A percentile compares a stretch with the other conserved stretches of the same genome.
Evolutionary conservation across 2,329 filamentous ascomycete species (phyloP).

Genomic region (Rasamsonia emersonii): DNA sequence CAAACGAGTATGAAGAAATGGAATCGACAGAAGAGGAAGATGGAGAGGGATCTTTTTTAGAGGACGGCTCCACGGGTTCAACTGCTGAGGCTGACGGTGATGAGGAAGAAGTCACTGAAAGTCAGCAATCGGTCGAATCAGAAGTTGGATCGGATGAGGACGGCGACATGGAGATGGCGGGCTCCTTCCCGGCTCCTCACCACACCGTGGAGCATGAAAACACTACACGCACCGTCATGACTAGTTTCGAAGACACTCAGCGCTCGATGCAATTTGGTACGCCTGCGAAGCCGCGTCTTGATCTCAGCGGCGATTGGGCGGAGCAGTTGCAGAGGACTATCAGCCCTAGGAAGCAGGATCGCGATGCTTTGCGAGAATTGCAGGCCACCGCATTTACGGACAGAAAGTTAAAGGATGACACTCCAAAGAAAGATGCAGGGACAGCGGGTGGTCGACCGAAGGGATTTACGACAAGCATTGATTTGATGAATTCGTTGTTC

Average conservation of each 20-base stretch:
- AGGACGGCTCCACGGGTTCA: constrained; percentile 79
- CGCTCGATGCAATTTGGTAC: constrained; percentile 32
- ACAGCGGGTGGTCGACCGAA: constrained; percentile 34
- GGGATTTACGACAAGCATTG: constrained; percentile 80
- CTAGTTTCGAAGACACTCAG: constrained; percentile 41
- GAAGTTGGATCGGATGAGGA: constrained; percentile 55
- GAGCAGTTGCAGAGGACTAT: constrained; percentile 90
- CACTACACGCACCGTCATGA: constrained; percentile 38
- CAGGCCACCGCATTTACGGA: constrained; percentile 51
- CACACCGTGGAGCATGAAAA: constrained; percentile 66
- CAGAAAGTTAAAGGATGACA: constrained; percentile 30
- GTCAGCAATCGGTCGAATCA: constrained; percentile 53
- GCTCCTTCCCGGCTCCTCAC: constrained; percentile 65
- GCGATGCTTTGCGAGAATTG: constrained; percentile 59
- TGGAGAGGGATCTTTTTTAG: constrained; percentile 76
- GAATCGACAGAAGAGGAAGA: constrained; percentile 20
- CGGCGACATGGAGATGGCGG: constrained; percentile 74
- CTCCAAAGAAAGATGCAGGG: constrained; percentile 17
- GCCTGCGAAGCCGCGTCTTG: constrained; percentile 45
- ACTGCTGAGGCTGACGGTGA: constrained; percentile 57
- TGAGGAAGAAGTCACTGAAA: constrained; percentile 46
- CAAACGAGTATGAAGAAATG: constrained; percentile 45
- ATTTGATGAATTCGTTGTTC: constrained; percentile 92
- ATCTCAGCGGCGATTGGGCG: constrained; percentile 76
- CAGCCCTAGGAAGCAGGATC: constrained; percentile 86